Evolutionary conservation across 2,329 filamentous ascomycete genomes (phyloP), one percentile per base, ranked within the genome.

Genomic region (Calonectria honghensis): DNA sequence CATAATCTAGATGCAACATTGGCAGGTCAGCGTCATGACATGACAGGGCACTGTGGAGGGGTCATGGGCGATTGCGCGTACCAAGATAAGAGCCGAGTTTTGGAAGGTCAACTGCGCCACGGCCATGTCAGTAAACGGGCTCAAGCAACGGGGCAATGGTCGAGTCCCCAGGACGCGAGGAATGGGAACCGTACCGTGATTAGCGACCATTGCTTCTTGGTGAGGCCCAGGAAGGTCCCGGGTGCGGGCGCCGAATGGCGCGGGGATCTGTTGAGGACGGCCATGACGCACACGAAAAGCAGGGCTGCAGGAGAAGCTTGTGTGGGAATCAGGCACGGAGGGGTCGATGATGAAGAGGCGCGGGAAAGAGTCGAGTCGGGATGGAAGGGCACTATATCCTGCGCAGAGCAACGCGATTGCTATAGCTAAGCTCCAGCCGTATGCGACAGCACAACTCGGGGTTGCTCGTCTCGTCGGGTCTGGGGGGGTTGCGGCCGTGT

Each of bases 81-180:
- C 92, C 78, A 96, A 87, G 75, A 95, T 95, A 75, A 96, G 88
- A 32, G 92, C 93, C 10, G 94, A 95, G 83, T 96, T 96, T 87
- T 96, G 84, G 68, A 85, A 92, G 35, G 93, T 95, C 81, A 96
- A 90, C 94, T 96, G 61, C 16, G 59, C 27, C 67, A 75, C 48
- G 39, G n/a, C 32, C 35, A 48, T 24, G 70, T 78, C 68, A 80
- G 76, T 70, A 76, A 52, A 18, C 41, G 31, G n/a, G 6, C 54
- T 51, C 54, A 20, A 37, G 64, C 9, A 39, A 66, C 45, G 27
- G 11, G 13, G 27, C 54, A 29, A 64, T 39, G 37, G 10, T 32
- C 35, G 41, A 27, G 31, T 29, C 32, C 39, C 50, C 37, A 37
- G 35, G 32, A 41, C 54, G 35, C 7, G 54, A 54, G 11, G 31